A percentile compares a stretch with the other conserved stretches of the same genome.
Evolutionary conservation across 129 eudicot genomes (phyloP).

Genomic region (Dittrichia graveolens): DNA sequence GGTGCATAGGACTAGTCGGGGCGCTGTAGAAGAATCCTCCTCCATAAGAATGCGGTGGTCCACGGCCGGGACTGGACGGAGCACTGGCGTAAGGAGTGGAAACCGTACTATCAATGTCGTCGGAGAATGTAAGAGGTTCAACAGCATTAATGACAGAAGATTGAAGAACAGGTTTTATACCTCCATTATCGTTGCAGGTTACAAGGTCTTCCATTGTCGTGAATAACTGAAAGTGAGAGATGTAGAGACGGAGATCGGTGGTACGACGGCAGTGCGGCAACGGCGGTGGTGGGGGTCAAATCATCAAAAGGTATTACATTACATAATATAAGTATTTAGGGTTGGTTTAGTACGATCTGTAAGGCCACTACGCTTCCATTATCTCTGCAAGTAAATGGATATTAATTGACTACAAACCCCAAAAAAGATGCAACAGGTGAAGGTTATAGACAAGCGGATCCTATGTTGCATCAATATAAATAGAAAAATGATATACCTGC

Average conservation of each 20-base stretch:
- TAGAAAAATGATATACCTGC: too few relatives aligned
- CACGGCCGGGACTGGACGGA: slow-evolving; percentile 76
- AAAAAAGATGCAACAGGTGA: slow-evolving; percentile 15
- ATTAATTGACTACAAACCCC: slow-evolving; percentile 9
- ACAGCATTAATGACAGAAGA: background rate
- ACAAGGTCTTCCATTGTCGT: slow-evolving; percentile 36
- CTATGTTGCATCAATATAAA: slow-evolving; percentile 24
- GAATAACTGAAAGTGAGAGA: background rate
- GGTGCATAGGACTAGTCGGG: slow-evolving; percentile 88
- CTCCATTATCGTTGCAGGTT: slow-evolving; percentile 23
- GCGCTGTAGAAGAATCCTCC: slow-evolving; percentile 80
- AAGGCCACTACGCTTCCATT: slow-evolving; percentile 6
- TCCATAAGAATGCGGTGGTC: slow-evolving; percentile 16
- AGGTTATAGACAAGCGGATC: slow-evolving; percentile 14
- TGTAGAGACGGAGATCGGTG: background rate
- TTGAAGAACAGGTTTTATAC: background rate
- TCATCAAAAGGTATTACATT: background rate
- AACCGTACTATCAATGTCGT: slow-evolving; percentile 52
- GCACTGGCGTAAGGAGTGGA: slow-evolving; percentile 83
- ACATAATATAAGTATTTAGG: background rate
- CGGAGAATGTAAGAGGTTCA: slow-evolving; percentile 25
- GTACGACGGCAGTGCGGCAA: background rate
- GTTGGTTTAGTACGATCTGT: background rate
- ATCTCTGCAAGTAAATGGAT: background rate
- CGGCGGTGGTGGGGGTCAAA: background rate